Conservation (phyloP, 2,329 filamentous ascomycete genomes). For the Alternaria brassicae region DNA sequence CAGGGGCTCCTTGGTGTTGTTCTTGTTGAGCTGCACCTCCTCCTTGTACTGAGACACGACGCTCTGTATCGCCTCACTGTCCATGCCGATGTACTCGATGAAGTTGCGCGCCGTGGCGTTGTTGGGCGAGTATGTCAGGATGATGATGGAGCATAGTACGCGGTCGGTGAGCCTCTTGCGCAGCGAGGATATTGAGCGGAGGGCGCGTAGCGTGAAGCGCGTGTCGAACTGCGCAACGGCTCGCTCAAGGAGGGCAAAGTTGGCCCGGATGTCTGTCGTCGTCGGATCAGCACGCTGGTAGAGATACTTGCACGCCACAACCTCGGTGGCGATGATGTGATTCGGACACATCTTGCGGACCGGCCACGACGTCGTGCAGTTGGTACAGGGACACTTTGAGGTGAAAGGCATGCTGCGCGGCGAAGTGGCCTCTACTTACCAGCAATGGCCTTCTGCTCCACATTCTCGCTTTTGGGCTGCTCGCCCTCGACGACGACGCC, state of each 20-base stretch:
- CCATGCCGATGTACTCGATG: slow-evolving; percentile 72
- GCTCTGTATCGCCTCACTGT: slow-evolving; percentile 68
- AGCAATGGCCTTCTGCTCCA: slow-evolving; percentile 50
- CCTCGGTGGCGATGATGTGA: slow-evolving; percentile 41
- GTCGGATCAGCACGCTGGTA: slow-evolving; percentile 42
- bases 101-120: slow-evolving; percentile 73
- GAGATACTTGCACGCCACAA: slow-evolving; percentile 39
- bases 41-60: slow-evolving; percentile 65
- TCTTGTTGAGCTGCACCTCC: slow-evolving; percentile 68
- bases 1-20: slow-evolving; percentile 73
- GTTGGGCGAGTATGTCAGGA: slow-evolving; percentile 77
- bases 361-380: slow-evolving; percentile 27
- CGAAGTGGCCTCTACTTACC: slow-evolving; percentile 37
- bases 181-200: slow-evolving; percentile 93
- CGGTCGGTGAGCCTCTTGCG: slow-evolving; percentile 88
- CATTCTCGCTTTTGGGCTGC: slow-evolving; percentile 51
- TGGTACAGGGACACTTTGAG: slow-evolving; percentile 32
- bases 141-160: slow-evolving; percentile 80
- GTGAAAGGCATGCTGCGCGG: slow-evolving; percentile 27
- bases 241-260: slow-evolving; percentile 88
- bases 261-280: slow-evolving; percentile 85
- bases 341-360: slow-evolving; percentile 38
- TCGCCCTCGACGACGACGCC: slow-evolving; percentile 53
- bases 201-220: slow-evolving; percentile 90
- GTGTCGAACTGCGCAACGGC: slow-evolving; percentile 93